Evolutionary conservation across 768 basidiomycete species (phyloP).

Genomic region (Mycena albidolilacea): DNA sequence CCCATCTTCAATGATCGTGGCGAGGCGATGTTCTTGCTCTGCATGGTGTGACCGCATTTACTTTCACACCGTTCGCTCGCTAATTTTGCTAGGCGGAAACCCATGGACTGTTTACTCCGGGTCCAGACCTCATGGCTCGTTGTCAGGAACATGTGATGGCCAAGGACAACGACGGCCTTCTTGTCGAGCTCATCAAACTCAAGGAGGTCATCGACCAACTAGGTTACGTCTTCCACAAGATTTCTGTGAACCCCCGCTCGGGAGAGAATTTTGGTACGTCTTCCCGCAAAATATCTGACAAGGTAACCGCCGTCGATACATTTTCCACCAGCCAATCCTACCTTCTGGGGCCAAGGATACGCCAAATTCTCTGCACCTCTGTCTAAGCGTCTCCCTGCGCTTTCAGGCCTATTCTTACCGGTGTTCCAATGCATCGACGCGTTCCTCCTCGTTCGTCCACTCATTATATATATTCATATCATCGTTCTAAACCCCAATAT

Average conservation of each 20-base stretch:
- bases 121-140: constrained; percentile 4
- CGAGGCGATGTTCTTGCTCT: constrained; percentile 7
- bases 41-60: constrained; percentile 4
- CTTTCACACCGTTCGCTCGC: background rate
- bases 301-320: background rate
- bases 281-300: background rate
- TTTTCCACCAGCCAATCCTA: constrained; percentile 5
- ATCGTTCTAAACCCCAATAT: background rate
- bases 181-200: constrained; percentile 6
- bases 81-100: background rate
- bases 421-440: constrained; percentile 7
- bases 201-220: constrained; percentile 6
- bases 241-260: constrained; percentile 7
- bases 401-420: background rate
- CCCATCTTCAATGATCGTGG: constrained; percentile 6
- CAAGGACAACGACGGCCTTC: constrained; percentile 4
- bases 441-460: constrained; percentile 5
- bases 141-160: constrained; percentile 7
- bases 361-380: constrained; percentile 4
- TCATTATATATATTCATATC: background rate
- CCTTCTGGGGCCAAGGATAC: constrained; percentile 7
- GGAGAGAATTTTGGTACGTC: constrained; percentile 6
- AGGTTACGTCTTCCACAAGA: constrained; percentile 6
- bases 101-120: constrained; percentile 7
- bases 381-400: constrained; percentile 2